Evolutionary conservation across 306 rosid species (phyloP), one percentile per base, ranked within the genome.

Genomic region (Aeschynomene evenia): DNA sequence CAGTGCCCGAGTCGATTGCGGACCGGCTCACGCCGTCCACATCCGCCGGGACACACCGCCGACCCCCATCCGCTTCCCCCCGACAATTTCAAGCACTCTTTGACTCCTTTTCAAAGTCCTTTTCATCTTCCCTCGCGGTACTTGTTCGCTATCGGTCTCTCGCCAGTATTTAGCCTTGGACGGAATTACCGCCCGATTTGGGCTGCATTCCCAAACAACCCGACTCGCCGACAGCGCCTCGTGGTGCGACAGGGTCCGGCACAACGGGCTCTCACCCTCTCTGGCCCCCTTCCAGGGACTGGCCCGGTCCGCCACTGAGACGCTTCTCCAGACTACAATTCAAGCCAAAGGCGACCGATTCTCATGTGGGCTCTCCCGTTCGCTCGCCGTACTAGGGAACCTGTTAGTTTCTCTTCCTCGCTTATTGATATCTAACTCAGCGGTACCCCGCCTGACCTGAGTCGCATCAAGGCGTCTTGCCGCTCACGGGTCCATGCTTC

Each of bases 271-370:
- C n/a, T 51, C 57, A 51, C 56, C 29, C 29, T 51, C n/a, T 51
- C 29, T 21, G n/a, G 57, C 29, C 29, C 57, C 57, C 57, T 26
- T 51, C 66, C 76, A 49, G 68, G 69, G 21, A 72, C 26, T 58
- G 65, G 80, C 26, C 24, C 58, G 34, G 24, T 20, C 48, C 4
- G 48, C 64, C 51, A 43, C 57, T 22, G 21, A 33, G 51, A 61
- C 34, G 6, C 51, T 61, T 61, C 33, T 61, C 34, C 11, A 61
- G 10, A 61, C 67, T 61, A 61, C 19, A 39, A 61, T 61, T n/a
- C 37, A 11, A 37, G 42, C 54, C 20, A 20, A 28, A 40, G 74
- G 39, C 14, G 50, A 40, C 68, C 20, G 12, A 62, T 63, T 43
- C 31, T 26, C 40, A 45, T 24, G 72, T 63, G 68, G 36, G 52